These are phyloP conservation scores for Neurospora sp. DNA, from an alignment of 495 filamentous ascomycete species.

Conservation along the genomic window DNA sequence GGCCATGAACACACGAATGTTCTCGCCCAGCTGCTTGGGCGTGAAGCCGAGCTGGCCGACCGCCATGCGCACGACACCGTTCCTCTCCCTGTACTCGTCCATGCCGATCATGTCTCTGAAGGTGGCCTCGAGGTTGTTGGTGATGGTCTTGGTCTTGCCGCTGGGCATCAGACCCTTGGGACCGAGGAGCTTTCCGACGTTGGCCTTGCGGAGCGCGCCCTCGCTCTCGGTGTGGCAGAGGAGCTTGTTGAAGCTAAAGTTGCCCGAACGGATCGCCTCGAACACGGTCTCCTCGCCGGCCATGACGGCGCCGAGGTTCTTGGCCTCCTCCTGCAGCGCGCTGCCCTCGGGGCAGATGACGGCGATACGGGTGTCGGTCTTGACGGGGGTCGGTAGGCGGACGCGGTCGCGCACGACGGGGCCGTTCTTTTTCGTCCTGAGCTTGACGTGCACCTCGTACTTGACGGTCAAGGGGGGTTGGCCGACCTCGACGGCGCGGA, in stretches of 20 bases:
- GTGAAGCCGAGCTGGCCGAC: conserved; percentile 87
- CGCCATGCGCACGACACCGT: conserved; percentile 76
- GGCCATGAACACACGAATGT: conserved; percentile 68
- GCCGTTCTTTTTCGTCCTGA: conserved; percentile 72
- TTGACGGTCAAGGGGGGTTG: conserved; percentile 58
- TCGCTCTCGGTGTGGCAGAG: conserved; percentile 76
- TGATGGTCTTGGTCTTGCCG: conserved; percentile 75
- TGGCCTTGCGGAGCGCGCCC: conserved; percentile 60
- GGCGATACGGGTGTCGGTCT: conserved; percentile 72
- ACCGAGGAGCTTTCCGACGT: conserved; percentile 70
- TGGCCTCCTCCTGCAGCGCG: conserved; percentile 55
- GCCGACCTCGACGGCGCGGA: conserved; percentile 88
- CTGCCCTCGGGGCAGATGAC: conserved; percentile 79
- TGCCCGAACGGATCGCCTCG: conserved; percentile 59
- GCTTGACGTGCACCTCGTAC: conserved; percentile 76
- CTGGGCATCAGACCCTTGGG: conserved; percentile 89
- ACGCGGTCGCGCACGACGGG: conserved; percentile 78
- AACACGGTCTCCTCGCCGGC: conserved; percentile 83
- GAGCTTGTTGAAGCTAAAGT: conserved; percentile 77
- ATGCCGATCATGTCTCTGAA: conserved; percentile 74
- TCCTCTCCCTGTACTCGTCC: conserved; percentile 74
- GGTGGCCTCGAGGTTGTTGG: conserved; percentile 57
- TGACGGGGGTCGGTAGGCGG: conserved; percentile 78
- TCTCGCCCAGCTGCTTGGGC: conserved; percentile 73
- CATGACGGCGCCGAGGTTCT: conserved; percentile 61